These are phyloP conservation scores for Hordeum pubiflorum DNA, from an alignment of 202 grass and related monocot genomes.

Conservation along the genomic window DNA sequence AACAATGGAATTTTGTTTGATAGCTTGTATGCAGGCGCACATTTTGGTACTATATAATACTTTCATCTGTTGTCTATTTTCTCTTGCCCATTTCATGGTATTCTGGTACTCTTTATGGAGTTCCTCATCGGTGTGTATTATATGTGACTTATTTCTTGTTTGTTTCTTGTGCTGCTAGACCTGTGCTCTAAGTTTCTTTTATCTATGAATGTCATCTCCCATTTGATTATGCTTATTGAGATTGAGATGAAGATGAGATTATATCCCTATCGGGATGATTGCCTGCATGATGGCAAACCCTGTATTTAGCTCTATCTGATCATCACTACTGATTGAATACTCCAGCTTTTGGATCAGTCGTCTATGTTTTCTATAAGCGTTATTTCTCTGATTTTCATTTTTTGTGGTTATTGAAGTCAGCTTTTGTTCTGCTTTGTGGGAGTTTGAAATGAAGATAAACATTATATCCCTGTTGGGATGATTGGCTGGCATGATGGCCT, in stretches of 20 bases:
- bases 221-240: background rate
- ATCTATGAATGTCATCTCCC: no score
- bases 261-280: background rate
- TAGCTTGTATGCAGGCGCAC: no score
- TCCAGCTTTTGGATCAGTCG: no score
- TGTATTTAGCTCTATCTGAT: slow-evolving; percentile 13
- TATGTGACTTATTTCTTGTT: background rate
- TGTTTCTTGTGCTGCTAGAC: background rate
- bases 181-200: background rate
- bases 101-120: no score
- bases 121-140: background rate
- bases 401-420: no score
- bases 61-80: no score
- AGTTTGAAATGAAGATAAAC: background rate
- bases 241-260: background rate
- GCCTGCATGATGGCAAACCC: background rate
- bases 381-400: no score
- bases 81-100: no score
- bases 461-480: background rate
- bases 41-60: no score
- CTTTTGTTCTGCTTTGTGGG: no score
- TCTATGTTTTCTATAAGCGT: no score
- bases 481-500: background rate
- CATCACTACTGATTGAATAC: background rate
- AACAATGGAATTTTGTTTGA: no score